Base-by-base conservation (phyloP, 257 asterid genomes). In the Ligustrum vulgare region DNA sequence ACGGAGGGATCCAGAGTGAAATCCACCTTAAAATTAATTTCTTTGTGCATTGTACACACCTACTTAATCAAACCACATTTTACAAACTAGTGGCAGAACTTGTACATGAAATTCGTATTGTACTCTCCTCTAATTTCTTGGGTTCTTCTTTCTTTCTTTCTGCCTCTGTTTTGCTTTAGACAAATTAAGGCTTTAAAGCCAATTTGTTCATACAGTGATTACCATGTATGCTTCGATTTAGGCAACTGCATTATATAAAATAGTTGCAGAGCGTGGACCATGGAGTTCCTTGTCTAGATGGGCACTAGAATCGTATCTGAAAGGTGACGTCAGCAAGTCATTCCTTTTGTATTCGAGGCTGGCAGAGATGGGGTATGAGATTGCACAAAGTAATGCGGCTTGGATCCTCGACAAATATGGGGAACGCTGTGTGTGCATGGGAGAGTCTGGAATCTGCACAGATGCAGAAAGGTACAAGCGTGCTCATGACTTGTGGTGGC, bases 271-370 rank as follows among this genome's bases (percentile, higher is more conserved):
- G 83, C 99, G 99, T 78, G 99, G 99, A 64, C 99, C 99, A 16
- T 95, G 99, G 98, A 95, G 98, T 86, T 93, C 98, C 80, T 84
- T 93, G 88, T 90, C 98, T 76, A 90, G 99, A 85, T 95, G 98
- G 99, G 99, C 99, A 35, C 76, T 95, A 71, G 97, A 95, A 81
- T 86, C 99, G 3, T 95, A 95, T 84, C 83, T 95, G 74, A 91
- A 90, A 85, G 99, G 97, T 67, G 99, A 95, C 80, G 82, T 93
- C 39, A 97, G 98, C 75, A 93, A 86, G 79, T 91, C 98, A 73
- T 95, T 93, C 80, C 90, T 95, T 69, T 78, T 93, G 72, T 95
- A 95, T 76, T 86, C 94, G 16, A 90, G 99, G 85, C 89, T 95
- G 97, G 97, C 96, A 54, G 99, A 95, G 82, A 73, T 95, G 72